Conservation (phyloP, 306 rosid genomes). For the Lagenaria siceraria region DNA sequence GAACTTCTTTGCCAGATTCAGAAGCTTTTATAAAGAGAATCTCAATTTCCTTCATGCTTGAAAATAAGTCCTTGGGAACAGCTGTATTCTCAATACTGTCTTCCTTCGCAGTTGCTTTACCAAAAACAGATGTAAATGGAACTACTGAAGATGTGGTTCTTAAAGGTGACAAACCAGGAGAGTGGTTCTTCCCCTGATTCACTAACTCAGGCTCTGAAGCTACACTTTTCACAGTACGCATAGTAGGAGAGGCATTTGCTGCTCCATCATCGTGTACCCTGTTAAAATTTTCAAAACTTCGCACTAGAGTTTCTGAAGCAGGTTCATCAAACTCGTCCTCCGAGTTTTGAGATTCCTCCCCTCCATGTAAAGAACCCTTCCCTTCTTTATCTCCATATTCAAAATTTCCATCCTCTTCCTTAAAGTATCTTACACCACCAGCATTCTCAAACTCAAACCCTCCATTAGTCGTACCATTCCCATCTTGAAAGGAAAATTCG, state of each 20-base stretch:
- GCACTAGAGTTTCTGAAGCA: constrained; percentile 44
- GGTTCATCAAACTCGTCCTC: constrained; percentile 90
- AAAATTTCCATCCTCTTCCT: constrained; percentile 69
- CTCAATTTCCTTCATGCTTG: constrained; percentile 74
- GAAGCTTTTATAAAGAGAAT: constrained; percentile 62
- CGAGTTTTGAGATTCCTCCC: constrained; percentile 52
- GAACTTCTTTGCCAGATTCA: constrained; percentile 81
- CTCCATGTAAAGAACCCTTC: constrained; percentile 32
- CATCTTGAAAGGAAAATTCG: constrained; percentile 64
- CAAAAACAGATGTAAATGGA: constrained; percentile 29
- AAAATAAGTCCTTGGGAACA: constrained; percentile 59
- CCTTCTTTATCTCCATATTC: constrained; percentile 64
- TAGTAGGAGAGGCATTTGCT: constrained; percentile 24
- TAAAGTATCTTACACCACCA: constrained; percentile 31
- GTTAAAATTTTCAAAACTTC: constrained; percentile 60
- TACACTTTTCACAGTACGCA: constrained; percentile 26
- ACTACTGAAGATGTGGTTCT: constrained; percentile 22
- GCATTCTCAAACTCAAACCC: constrained; percentile 28
- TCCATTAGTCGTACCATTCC: constrained; percentile 28
- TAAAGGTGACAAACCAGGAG: constrained; percentile 43
- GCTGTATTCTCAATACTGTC: constrained; percentile 41
- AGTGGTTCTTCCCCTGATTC: constrained; percentile 34
- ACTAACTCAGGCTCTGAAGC: constrained; percentile 39
- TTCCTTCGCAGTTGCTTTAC: constrained; percentile 33
- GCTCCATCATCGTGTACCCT: constrained; percentile 39